phyloP scores from a whole-genome alignment of 202 grass and related monocot species.

The Zizania palustris region DNA sequence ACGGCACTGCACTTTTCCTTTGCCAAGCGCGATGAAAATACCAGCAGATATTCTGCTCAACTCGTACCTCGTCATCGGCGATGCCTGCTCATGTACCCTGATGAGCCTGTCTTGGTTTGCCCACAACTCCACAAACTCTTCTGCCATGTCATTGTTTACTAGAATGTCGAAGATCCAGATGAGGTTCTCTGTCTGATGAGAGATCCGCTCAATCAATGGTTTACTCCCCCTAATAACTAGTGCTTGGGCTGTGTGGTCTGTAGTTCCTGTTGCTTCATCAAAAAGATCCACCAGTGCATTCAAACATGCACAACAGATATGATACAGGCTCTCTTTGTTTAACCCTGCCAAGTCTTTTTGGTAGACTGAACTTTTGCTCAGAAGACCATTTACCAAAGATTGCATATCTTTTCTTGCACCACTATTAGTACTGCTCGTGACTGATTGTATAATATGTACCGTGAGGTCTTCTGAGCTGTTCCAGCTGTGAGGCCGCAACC shows the following conservation, averaged over 20 bases:
- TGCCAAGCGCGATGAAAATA: constrained; percentile 72
- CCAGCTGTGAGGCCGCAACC: constrained; percentile 45
- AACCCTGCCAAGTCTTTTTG: constrained; percentile 64
- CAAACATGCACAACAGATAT: constrained; percentile 66
- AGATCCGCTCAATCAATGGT: constrained; percentile 68
- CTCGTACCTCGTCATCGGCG: constrained; percentile 79
- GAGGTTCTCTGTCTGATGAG: constrained; percentile 74
- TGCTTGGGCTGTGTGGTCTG: constrained; percentile 7
- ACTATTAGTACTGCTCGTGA: constrained; percentile 54
- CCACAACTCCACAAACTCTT: constrained; percentile 82
- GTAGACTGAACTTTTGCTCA: constrained; percentile 78
- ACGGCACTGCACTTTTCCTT: constrained; percentile 67
- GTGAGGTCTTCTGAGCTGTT: constrained; percentile 50
- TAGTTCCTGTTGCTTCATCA: constrained; percentile 49
- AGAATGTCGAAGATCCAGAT: constrained; percentile 80
- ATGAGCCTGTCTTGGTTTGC: constrained; percentile 66
- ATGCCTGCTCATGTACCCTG: constrained; percentile 57
- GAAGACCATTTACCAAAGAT: constrained; percentile 68
- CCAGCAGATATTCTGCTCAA: constrained; percentile 72
- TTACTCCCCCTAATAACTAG: constrained; percentile 34
- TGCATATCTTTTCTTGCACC: constrained; percentile 85
- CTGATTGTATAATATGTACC: constrained; percentile 64
- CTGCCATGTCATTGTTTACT: constrained; percentile 66
- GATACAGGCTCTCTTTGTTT: constrained; percentile 67
- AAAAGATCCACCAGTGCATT: constrained; percentile 59